A percentile compares a stretch with the other conserved stretches of the same genome.
Evolutionary conservation across 2,329 filamentous ascomycete species (phyloP).

Genomic region (Ophiosphaerella herpotricha): DNA sequence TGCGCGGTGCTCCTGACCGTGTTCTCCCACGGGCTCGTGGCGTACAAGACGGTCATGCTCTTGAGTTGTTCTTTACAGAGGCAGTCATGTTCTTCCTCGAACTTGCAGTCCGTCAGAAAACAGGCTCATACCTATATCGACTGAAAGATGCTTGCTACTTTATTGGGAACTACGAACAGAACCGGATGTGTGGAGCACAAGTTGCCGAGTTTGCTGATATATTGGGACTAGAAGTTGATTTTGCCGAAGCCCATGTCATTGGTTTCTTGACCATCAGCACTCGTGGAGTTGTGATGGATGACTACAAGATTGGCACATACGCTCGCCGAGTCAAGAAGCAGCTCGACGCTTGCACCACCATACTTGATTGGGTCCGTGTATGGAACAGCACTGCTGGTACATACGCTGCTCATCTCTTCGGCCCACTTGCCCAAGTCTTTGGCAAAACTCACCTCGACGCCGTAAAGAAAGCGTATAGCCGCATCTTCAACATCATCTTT

Average conservation of each 20-base stretch:
- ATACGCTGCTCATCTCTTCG: constrained; percentile 34
- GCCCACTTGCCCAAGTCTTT: constrained; percentile 30
- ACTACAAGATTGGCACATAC: constrained; percentile 17
- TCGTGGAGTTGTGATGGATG: constrained; percentile 11
- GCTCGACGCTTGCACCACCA: constrained; percentile 20
- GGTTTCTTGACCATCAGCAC: constrained; percentile 15
- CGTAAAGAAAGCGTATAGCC: constrained; percentile 28
- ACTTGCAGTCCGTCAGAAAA: constrained; percentile 21
- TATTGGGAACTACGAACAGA: constrained; percentile 23
- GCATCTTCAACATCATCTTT: constrained; percentile 30
- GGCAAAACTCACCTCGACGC: constrained; percentile 28
- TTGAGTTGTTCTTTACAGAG: constrained; percentile 34
- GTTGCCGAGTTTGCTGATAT: constrained; percentile 18
- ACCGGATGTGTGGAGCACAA: constrained; percentile 2
- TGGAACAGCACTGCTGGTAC: constrained; percentile 34
- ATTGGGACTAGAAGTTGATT: constrained; percentile 19
- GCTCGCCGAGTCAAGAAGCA: constrained; percentile 25
- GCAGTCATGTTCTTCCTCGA: constrained; percentile 37
- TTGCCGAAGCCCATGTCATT: constrained; percentile 8
- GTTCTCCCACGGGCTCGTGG: constrained; percentile 23
- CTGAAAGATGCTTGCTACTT: constrained; percentile 29
- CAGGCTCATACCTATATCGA: constrained; percentile 27
- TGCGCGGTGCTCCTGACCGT: constrained; percentile 22
- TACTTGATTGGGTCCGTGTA: constrained; percentile 32
- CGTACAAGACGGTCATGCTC: constrained; percentile 23